Base-by-base conservation (phyloP, 2,329 filamentous ascomycete genomes). In the Trichoderma lentiforme region DNA sequence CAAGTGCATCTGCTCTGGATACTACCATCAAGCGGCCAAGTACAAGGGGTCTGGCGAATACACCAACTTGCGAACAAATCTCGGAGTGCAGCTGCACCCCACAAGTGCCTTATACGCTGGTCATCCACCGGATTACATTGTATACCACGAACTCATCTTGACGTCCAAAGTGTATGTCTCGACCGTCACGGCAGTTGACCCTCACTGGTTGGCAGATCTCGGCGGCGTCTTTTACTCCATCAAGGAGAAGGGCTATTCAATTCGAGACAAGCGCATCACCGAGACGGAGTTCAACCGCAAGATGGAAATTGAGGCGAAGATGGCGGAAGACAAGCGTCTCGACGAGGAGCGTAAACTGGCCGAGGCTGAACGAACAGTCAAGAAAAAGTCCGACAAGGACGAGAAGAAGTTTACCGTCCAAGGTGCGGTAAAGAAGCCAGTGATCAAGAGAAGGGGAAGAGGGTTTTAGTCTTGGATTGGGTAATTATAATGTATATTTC, bases 91-190 rank as follows among this genome's bases (percentile, higher is more conserved):
- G 80, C 86, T 99, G 34, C 97, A 99, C 80, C 96, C 96, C 1
- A 99, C 96, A 0, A 95, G 91, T 74, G 94, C 96, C 2, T 87
- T 99, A 0, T 98, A 98, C 79, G 96, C 96, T 1, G 96, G 96
- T 4, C 97, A 97, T 81, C 89, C 97, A 28, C 96, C 97, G 1
- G 96, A 99, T 80, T 98, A 98, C 79, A 94, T 99, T 67, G 91
- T 99, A 56, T 99, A 99, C 82, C 96, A 99, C 85, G 96, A 99
- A 82, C 89, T 99, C 72, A 97, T 99, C 77, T 89, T 99, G 73
- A 99, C 96, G 0, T 93, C 91, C 71, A 98, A 97, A 80, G 96
- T 98, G 80, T 99, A 98, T 84, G 98, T 99, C 90, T 97, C 93
- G 3, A 97, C 94, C 5, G 96, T 99, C 11, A 99, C 96, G 5